Evolutionary conservation across 192 early-diverging fungal species (phyloP).

Genomic region (Linnemannia zychae): DNA sequence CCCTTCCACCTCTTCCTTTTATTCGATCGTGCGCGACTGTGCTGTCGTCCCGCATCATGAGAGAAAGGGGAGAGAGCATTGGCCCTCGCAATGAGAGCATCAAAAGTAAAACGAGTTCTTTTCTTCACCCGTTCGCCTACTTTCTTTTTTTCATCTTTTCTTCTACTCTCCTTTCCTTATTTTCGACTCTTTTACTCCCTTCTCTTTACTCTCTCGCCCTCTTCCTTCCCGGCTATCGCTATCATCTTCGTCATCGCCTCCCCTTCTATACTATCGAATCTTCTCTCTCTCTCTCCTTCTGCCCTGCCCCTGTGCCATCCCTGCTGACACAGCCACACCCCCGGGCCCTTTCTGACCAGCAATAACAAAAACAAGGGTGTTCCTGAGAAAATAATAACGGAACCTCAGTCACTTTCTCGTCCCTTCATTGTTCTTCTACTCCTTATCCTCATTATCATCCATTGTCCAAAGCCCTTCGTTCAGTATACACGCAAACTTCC

Average conservation of each 20-base stretch:
- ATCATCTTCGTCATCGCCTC: neutral
- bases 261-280: neutral
- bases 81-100: neutral
- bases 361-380: neutral
- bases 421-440: neutral
- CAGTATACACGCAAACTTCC: no score
- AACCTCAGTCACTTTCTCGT: neutral
- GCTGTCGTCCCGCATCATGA: neutral
- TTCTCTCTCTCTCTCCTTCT: neutral
- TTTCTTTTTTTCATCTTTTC: neutral
- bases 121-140: neutral
- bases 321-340: neutral
- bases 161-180: neutral
- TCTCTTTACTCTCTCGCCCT: no score
- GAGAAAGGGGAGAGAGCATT: neutral
- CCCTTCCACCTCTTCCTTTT: no score
- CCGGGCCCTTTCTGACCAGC: neutral
- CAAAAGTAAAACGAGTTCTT: neutral
- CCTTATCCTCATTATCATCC: no score
- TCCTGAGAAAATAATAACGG: neutral
- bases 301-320: neutral
- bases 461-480: no score
- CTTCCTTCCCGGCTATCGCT: neutral
- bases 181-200: conserved; percentile 1
- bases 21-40: neutral